A percentile compares a stretch with the other conserved stretches of the same genome.
These are phyloP conservation scores for Debaryomycetaceae sp. DNA, from an alignment of 1,139 yeast species.

Conservation along the genomic window DNA sequence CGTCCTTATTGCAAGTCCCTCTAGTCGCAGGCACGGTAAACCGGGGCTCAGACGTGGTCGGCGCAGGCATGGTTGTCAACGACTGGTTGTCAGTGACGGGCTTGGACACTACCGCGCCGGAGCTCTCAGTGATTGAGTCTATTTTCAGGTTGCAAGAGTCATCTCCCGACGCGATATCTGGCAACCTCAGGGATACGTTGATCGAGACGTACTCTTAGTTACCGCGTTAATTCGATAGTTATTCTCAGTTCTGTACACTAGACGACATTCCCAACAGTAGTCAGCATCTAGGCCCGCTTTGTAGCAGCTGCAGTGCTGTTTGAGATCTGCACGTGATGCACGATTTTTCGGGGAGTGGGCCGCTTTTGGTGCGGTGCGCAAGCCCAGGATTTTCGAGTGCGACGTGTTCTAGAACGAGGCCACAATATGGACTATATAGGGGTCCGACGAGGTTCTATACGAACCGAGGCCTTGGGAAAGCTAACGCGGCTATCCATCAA, in stretches of 20 bases:
- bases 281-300: too few species aligned
- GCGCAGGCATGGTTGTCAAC: constrained; percentile 97
- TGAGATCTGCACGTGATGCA: too few species aligned
- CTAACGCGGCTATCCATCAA: constrained; percentile 21
- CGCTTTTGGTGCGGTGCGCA: too few species aligned
- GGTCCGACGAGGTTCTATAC: constrained; percentile 31
- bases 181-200: constrained; percentile 80
- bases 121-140: constrained; percentile 90
- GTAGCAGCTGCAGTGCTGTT: too few species aligned
- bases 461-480: constrained; percentile 51
- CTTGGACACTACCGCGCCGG: constrained; percentile 97
- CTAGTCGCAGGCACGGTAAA: constrained; percentile 97
- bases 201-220: constrained; percentile 65
- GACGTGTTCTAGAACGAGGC: too few species aligned
- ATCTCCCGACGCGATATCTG: constrained; percentile 74
- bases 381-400: too few species aligned
- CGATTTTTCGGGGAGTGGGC: too few species aligned
- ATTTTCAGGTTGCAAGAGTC: constrained; percentile 89
- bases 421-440: constrained; percentile 37
- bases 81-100: constrained; percentile 98
- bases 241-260: background rate
- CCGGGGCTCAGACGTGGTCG: constrained; percentile 95
- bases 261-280: too few species aligned
- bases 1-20: constrained; percentile 92
- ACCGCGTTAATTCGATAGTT: background rate